Evolutionary conservation across 164 flowering plant species (phyloP).

Genomic region (Magnolia sinica): DNA sequence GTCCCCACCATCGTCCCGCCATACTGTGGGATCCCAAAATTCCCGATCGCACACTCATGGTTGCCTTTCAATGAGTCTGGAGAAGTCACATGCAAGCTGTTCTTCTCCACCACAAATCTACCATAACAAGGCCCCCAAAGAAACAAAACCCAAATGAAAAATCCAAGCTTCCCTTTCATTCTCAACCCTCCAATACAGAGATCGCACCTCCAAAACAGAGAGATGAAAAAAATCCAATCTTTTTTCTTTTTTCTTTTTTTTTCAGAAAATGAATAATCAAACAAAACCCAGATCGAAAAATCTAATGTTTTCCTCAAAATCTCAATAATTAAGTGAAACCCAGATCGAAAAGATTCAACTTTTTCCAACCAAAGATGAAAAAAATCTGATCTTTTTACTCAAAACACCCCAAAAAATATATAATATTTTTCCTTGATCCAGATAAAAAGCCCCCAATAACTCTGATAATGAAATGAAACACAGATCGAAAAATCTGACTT

Average conservation of each 20-base stretch:
- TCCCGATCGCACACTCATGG: slow-evolving; percentile 89
- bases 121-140: slow-evolving; percentile 43
- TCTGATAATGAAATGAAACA: background rate
- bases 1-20: slow-evolving; percentile 83
- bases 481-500: background rate
- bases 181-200: background rate
- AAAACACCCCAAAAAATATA: background rate
- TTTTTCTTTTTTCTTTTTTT: no score
- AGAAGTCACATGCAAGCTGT: slow-evolving; percentile 75
- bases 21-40: slow-evolving; percentile 94
- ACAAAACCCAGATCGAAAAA: slow-evolving; percentile 17
- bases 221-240: background rate
- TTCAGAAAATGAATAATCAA: slow-evolving; percentile 1
- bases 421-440: no score
- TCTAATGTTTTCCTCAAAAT: background rate
- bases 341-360: slow-evolving; percentile 6
- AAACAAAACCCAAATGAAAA: slow-evolving; percentile 36
- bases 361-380: background rate
- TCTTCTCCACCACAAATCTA: slow-evolving; percentile 93
- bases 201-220: background rate
- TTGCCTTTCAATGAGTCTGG: slow-evolving; percentile 58
- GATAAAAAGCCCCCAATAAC: background rate
- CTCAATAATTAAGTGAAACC: background rate
- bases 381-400: background rate
- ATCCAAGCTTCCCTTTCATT: slow-evolving; percentile 46